These are phyloP conservation scores for Colletotrichum higginsianum DNA, from an alignment of 2,329 filamentous ascomycete species.

Conservation along the genomic window DNA sequence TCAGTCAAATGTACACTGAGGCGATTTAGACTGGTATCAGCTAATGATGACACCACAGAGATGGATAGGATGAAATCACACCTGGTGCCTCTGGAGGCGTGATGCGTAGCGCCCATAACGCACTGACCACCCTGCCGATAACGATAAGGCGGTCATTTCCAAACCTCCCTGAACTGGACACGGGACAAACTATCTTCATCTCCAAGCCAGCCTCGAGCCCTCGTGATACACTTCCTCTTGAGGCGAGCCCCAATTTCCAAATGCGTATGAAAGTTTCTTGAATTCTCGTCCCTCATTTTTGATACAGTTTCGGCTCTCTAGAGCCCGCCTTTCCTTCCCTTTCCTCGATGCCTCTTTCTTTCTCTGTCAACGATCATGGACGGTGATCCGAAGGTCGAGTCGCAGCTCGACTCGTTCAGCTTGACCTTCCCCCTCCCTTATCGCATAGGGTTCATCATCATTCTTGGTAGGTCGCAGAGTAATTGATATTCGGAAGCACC, in stretches of 20 bases:
- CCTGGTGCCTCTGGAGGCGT: not conserved
- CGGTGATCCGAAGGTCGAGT: conserved; percentile 80
- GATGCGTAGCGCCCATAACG: not conserved
- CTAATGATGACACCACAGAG: not conserved
- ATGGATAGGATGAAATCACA: no score
- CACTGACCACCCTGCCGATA: conserved; percentile 32
- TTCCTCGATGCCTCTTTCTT: conserved; percentile 38
- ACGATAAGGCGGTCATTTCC: conserved; percentile 37
- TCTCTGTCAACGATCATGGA: conserved; percentile 68
- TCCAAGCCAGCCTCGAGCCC: conserved; percentile 4
- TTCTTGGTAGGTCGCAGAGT: conserved; percentile 75
- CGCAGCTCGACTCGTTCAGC: conserved; percentile 87
- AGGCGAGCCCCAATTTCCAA: not conserved
- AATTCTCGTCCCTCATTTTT: conserved; percentile 36
- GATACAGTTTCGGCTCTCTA: conserved; percentile 15
- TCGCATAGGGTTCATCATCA: conserved; percentile 86
- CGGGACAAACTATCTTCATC: conserved; percentile 20
- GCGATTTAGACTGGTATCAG: not conserved
- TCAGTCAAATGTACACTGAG: not conserved
- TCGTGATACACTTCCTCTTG: conserved; percentile 11
- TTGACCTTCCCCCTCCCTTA: conserved; percentile 90
- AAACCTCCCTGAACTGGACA: conserved; percentile 28
- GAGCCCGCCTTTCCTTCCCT: conserved; percentile 32
- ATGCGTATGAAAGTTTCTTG: conserved; percentile 18
- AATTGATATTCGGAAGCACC: not conserved